Evolutionary conservation across 2,329 filamentous ascomycete species (phyloP).

Genomic region (Sporothrix inflata): DNA sequence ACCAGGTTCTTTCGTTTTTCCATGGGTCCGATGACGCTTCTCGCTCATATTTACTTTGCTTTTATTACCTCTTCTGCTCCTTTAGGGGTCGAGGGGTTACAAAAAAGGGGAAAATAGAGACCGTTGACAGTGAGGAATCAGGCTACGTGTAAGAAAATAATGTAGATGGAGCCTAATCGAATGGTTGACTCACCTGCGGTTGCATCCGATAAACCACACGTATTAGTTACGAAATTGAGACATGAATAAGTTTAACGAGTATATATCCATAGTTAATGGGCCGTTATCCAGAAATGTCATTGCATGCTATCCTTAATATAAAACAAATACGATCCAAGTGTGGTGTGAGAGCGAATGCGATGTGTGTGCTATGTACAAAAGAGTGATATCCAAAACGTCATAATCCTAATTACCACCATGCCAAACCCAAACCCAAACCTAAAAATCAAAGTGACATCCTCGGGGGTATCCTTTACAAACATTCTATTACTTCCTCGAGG

Average conservation of each 20-base stretch:
- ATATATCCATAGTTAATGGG: neutral
- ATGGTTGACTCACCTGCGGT: too few relatives aligned
- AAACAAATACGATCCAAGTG: neutral
- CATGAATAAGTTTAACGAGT: neutral
- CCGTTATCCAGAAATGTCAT: neutral
- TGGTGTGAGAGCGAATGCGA: neutral
- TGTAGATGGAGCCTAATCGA: too few relatives aligned
- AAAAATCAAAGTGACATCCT: slow-evolving; percentile 17
- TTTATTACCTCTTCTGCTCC: neutral
- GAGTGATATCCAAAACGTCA: neutral
- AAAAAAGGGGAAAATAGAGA: too few relatives aligned
- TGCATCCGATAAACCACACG: too few relatives aligned
- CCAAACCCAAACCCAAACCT: neutral
- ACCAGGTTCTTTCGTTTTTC: neutral
- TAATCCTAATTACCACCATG: slow-evolving; percentile 7
- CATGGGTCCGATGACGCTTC: neutral
- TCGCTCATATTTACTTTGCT: neutral
- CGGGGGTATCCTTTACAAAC: slow-evolving; percentile 23
- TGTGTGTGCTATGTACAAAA: slow-evolving; percentile 16
- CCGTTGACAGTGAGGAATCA: too few relatives aligned
- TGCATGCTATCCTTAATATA: neutral
- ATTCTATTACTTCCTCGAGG: slow-evolving; percentile 18
- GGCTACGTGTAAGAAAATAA: too few relatives aligned
- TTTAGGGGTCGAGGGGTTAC: too few relatives aligned
- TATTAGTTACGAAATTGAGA: too few relatives aligned